Conservation (phyloP, 352 stramenopile species). For the Sclerospora graminicola region DNA sequence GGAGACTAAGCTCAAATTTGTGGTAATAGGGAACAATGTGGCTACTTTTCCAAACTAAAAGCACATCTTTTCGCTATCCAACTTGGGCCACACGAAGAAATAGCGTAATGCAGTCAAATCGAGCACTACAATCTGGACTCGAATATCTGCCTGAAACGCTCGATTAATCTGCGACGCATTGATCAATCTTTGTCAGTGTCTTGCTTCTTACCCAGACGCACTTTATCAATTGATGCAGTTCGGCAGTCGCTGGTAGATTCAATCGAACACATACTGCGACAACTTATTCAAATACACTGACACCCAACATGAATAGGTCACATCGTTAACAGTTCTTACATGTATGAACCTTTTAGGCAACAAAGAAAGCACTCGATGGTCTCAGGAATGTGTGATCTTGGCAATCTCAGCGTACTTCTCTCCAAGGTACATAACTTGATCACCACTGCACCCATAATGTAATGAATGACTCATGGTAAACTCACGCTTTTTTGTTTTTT, state of each 20-base stretch:
- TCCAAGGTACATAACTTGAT: slow-evolving; percentile 82
- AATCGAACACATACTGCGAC: slow-evolving; percentile 60
- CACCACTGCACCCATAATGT: slow-evolving; percentile 51
- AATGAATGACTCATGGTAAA: slow-evolving; percentile 78
- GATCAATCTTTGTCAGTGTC: slow-evolving; percentile 82
- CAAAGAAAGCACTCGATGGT: slow-evolving; percentile 91
- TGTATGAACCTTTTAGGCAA: slow-evolving; percentile 88
- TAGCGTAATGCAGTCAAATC: slow-evolving; percentile 98
- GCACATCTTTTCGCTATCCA: slow-evolving; percentile 83
- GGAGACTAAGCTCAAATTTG: slow-evolving; percentile 88
- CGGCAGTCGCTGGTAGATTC: slow-evolving; percentile 65
- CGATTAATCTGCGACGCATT: too few species aligned
- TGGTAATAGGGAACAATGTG: slow-evolving; percentile 97
- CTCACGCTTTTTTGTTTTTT: slow-evolving; percentile 55
- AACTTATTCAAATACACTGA: slow-evolving; percentile 84
- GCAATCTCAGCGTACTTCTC: slow-evolving; percentile 84
- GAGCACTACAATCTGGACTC: too few species aligned
- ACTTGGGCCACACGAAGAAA: slow-evolving; percentile 86
- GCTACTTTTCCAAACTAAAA: slow-evolving; percentile 96
- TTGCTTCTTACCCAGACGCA: slow-evolving; percentile 46
- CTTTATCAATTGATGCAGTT: too few species aligned
- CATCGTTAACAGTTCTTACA: slow-evolving; percentile 73
- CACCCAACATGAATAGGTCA: slow-evolving; percentile 94
- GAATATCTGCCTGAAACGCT: too few species aligned
- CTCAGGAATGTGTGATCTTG: slow-evolving; percentile 85